Evolutionary conservation across 176 grass and related monocot species (phyloP), one percentile per base, ranked within the genome.

Genomic region (Triticum turgidum): DNA sequence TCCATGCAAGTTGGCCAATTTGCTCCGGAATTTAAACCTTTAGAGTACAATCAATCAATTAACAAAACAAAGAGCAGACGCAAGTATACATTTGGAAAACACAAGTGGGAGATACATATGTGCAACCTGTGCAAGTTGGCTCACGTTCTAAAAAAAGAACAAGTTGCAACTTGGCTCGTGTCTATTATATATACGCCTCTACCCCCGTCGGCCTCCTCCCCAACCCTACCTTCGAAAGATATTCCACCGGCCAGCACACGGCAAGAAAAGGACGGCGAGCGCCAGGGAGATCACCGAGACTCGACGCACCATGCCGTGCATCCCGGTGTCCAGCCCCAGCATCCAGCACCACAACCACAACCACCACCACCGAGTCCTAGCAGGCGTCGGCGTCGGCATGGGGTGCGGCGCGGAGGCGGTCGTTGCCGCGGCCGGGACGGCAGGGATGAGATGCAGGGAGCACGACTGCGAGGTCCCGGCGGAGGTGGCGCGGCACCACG

Each of bases 401-500:
- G 86, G 82, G 20, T 88, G 86, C 63, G 74, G 49, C 8, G 79
- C 80, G 20, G 84, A 87, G 89, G 66, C 76, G 5, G 84, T 79
- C 14, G 49, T 51, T 33, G 65, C 56, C 0, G 21, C 80, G 15
- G 29, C 62, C 18, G 27, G 42, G 18, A 22, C 27, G 0, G 2
- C 66, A 1, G 80, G 33, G 80, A 38, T 63, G 76, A 18, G 84
- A 64, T 91, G 86, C 74, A 63, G 81, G 20, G 85, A 59, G 67
- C 92, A 91, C 83, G 81, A 88, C 67, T 80, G 83, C 20, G 85
- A 92, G 54, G 87, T 98, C 9, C 96, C 96, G 0, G 84, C 61
- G 47, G 93, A 93, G 86, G 96, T 89, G 58, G 91, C 89, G 35
- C 86, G 81, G n/a, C 89, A 95, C 91, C 93, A 98, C 73, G 91